phyloP scores from a whole-genome alignment of 345 rosid genomes.

The Crucihimalaya himalaica region DNA sequence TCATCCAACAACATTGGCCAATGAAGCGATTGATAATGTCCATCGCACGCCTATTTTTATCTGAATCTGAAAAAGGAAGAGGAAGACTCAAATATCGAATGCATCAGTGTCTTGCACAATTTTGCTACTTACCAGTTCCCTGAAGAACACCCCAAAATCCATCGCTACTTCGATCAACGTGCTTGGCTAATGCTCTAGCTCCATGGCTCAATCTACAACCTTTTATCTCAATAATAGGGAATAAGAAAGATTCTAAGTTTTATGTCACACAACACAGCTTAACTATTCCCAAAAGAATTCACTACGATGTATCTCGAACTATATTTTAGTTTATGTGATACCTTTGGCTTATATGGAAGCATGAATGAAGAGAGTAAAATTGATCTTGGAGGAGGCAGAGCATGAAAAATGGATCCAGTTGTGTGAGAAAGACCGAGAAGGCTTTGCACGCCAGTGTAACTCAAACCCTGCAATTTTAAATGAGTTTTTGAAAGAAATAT shows the following conservation, averaged over 20 bases:
- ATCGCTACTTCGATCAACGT: constrained; percentile 55
- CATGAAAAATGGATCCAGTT: constrained; percentile 58
- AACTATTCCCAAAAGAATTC: background rate
- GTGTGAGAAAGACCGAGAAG: constrained; percentile 66
- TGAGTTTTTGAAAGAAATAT: constrained; percentile 20
- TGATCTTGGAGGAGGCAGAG: constrained; percentile 68
- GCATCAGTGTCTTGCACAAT: background rate
- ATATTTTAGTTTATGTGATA: constrained; percentile 38
- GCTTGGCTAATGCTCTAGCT: constrained; percentile 84
- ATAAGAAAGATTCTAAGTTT: background rate
- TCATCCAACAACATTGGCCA: constrained; percentile 61
- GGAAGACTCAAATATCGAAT: background rate
- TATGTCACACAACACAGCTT: background rate
- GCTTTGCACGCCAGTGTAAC: constrained; percentile 58
- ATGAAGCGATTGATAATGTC: constrained; percentile 48
- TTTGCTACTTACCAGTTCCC: constrained; percentile 55
- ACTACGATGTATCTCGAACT: background rate
- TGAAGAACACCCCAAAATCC: constrained; percentile 62
- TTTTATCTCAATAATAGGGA: constrained; percentile 49
- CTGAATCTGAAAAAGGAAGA: constrained; percentile 47
- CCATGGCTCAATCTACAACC: constrained; percentile 68
- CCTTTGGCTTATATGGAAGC: constrained; percentile 64
- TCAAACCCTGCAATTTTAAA: constrained; percentile 47
- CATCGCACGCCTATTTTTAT: constrained; percentile 59
- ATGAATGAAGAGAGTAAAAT: constrained; percentile 62